These are phyloP conservation scores for Trichosporon ovoides DNA, from an alignment of 1,284 basidiomycete species.

Conservation along the genomic window DNA sequence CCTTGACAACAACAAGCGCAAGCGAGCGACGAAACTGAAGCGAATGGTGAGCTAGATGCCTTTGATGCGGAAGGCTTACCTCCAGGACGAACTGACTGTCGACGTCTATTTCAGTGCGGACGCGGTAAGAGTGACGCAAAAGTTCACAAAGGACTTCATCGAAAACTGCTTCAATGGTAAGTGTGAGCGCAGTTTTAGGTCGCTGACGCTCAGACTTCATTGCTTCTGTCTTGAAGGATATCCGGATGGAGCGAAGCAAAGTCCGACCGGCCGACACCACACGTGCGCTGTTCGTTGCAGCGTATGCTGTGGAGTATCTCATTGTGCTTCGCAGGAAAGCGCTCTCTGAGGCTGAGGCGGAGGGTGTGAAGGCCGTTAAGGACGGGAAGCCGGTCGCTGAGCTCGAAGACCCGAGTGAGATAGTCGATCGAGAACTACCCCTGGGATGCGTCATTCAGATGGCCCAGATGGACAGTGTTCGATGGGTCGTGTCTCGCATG, in stretches of 20 bases:
- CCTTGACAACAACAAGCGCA: slow-evolving; percentile 71
- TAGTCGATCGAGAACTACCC: slow-evolving; percentile 47
- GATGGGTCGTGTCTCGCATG: slow-evolving; percentile 85
- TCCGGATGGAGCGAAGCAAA: slow-evolving; percentile 80
- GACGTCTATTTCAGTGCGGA: slow-evolving; percentile 56
- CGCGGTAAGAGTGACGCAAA: slow-evolving; percentile 63
- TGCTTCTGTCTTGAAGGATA: slow-evolving; percentile 77
- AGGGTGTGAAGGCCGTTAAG: slow-evolving; percentile 11
- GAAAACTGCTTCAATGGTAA: slow-evolving; percentile 79
- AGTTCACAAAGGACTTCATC: slow-evolving; percentile 65
- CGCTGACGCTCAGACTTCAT: slow-evolving; percentile 62
- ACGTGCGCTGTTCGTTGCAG: slow-evolving; percentile 71
- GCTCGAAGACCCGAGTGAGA: slow-evolving; percentile 20
- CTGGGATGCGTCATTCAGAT: slow-evolving; percentile 77
- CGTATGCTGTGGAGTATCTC: slow-evolving; percentile 88
- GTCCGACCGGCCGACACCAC: slow-evolving; percentile 85
- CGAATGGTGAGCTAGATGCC: slow-evolving; percentile 46
- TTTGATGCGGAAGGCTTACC: background rate
- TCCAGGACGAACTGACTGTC: slow-evolving; percentile 52
- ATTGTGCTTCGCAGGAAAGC: slow-evolving; percentile 51
- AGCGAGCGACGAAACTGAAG: slow-evolving; percentile 58
- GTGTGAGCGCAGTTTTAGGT: slow-evolving; percentile 43
- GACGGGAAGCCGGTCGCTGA: slow-evolving; percentile 15
- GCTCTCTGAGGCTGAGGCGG: slow-evolving; percentile 9
- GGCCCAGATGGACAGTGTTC: slow-evolving; percentile 74